These are phyloP conservation scores for Crithidia expoeki DNA, from an alignment of 208 protist species.

Conservation along the genomic window DNA sequence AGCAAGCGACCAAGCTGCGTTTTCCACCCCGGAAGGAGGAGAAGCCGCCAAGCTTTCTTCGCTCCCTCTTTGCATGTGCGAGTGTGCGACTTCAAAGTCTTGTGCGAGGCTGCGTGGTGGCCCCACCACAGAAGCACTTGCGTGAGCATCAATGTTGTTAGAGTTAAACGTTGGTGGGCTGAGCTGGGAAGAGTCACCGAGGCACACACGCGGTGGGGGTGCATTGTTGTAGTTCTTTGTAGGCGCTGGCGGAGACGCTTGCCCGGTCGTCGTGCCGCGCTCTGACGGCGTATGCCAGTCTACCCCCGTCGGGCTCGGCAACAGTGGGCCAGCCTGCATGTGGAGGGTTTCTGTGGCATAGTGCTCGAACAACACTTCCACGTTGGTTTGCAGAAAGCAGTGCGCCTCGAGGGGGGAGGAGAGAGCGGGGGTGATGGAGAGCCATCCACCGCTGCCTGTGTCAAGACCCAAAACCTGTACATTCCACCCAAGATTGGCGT, in stretches of 20 bases:
- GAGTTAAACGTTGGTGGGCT: too few relatives aligned
- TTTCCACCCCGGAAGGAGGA: not conserved
- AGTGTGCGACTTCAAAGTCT: conserved; percentile 14
- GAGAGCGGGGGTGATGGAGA: conserved; percentile 29
- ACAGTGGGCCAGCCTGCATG: conserved; percentile 21
- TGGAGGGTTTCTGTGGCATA: conserved; percentile 19
- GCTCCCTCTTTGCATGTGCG: too few relatives aligned
- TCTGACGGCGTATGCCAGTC: conserved; percentile 28
- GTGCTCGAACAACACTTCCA: conserved; percentile 37
- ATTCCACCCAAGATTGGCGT: conserved; percentile 16
- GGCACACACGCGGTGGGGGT: not conserved
- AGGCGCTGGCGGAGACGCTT: conserved; percentile 14
- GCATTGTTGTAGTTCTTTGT: conserved; percentile 8
- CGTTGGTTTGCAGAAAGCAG: conserved; percentile 35
- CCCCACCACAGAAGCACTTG: too few relatives aligned
- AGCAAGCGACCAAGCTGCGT: conserved; percentile 14
- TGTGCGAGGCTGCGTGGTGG: conserved; percentile 12
- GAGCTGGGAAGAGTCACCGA: not conserved
- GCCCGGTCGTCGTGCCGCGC: conserved; percentile 6
- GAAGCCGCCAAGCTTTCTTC: too few relatives aligned
- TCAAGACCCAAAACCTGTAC: conserved; percentile 31
- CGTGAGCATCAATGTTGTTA: too few relatives aligned
- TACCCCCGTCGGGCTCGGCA: not conserved
- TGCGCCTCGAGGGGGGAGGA: conserved; percentile 26
- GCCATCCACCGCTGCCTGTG: conserved; percentile 16